These are phyloP conservation scores for Paracoccidioides brasiliensis DNA, from an alignment of 2,329 filamentous ascomycete genomes.

Conservation along the genomic window DNA sequence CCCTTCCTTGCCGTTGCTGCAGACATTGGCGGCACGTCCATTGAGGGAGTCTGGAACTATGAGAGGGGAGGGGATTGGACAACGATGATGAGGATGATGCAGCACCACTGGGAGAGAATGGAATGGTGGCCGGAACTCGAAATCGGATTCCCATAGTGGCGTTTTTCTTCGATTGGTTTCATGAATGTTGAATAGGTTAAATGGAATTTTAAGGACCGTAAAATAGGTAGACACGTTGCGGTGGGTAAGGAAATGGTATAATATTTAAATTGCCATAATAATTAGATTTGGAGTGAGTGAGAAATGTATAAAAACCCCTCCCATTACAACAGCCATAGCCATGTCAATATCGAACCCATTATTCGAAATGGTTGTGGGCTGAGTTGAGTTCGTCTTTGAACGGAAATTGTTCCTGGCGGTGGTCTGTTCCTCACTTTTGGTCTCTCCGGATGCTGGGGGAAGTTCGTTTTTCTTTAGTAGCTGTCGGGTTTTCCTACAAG, in stretches of 20 bases:
- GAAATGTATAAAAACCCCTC: not conserved
- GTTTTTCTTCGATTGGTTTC: not conserved
- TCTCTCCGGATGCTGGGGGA: not conserved
- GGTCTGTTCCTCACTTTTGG: not conserved
- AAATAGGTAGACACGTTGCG: not conserved
- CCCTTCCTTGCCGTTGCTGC: constrained; percentile 3
- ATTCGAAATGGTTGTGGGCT: not conserved
- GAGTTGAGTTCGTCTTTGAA: not conserved
- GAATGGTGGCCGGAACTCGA: not conserved
- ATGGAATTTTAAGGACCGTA: not conserved
- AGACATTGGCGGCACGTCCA: constrained; percentile 16
- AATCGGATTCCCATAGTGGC: constrained; percentile 5
- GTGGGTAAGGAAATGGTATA: too few relatives aligned
- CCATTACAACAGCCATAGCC: not conserved
- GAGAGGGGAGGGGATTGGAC: not conserved
- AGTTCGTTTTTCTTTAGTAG: not conserved
- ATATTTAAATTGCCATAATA: not conserved
- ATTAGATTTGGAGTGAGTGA: not conserved
- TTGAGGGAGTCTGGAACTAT: not conserved
- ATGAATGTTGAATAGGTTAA: not conserved
- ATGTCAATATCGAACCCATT: not conserved
- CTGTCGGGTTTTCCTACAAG: not conserved
- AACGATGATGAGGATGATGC: not conserved
- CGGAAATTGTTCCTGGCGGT: not conserved
- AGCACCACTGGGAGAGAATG: not conserved